phyloP scores from a whole-genome alignment of 192 early-diverging fungal genomes.

The Coemansia sp. region DNA sequence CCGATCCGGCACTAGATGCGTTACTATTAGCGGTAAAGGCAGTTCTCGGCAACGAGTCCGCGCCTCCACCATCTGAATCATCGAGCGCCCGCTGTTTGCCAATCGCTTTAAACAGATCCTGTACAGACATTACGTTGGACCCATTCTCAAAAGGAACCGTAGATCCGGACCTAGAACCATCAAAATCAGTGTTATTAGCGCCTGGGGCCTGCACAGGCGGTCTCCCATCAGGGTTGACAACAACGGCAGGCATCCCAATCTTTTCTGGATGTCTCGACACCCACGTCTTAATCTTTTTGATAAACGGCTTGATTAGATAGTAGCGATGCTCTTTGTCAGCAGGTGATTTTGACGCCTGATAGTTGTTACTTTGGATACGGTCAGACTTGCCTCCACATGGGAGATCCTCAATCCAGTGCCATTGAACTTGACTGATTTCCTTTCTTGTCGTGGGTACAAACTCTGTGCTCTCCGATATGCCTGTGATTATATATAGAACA shows the following conservation, averaged over 20 bases:
- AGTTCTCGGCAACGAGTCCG: background rate
- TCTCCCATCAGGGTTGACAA: conserved; percentile 24
- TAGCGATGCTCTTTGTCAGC: conserved; percentile 59
- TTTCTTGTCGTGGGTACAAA: conserved; percentile 88
- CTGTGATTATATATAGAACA: conserved; percentile 86
- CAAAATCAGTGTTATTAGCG: background rate
- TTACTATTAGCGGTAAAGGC: background rate
- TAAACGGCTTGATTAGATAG: conserved; percentile 75
- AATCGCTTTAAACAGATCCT: conserved; percentile 43
- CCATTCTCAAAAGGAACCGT: conserved; percentile 1
- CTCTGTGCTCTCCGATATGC: conserved; percentile 76
- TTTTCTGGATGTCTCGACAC: conserved; percentile 35
- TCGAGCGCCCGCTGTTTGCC: conserved; percentile 21
- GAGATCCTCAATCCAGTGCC: conserved; percentile 67
- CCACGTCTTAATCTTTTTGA: conserved; percentile 55
- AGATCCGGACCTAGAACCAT: background rate
- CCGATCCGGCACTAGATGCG: conserved; percentile 13
- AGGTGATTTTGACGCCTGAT: conserved; percentile 7
- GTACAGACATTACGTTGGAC: conserved; percentile 34
- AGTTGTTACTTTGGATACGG: conserved; percentile 30
- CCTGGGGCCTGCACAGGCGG: background rate
- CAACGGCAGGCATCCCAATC: conserved; percentile 21
- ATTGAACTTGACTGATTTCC: conserved; percentile 87
- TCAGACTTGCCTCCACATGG: conserved; percentile 40
- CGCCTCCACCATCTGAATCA: background rate